Conservation (phyloP, 768 basidiomycete species). For the Lactarius trivialis region DNA sequence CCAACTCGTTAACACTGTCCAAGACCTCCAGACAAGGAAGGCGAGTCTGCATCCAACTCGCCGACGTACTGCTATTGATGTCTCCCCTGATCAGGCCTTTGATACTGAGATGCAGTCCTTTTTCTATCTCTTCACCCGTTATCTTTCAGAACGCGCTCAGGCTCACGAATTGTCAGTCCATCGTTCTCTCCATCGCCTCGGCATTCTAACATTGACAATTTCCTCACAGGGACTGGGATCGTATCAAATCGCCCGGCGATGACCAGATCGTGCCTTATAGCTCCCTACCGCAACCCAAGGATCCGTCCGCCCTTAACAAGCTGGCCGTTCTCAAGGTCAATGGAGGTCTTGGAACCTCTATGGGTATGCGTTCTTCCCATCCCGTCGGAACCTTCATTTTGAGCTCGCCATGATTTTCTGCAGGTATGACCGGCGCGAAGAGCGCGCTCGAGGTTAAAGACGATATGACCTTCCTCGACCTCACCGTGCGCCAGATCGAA, state of each 20-base stretch:
- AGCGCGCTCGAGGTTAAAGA: slow-evolving; percentile 71
- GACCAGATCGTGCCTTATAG: slow-evolving; percentile 61
- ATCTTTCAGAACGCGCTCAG: slow-evolving; percentile 83
- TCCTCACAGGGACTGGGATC: slow-evolving; percentile 31
- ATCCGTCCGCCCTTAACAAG: slow-evolving; percentile 51
- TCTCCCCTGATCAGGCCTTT: slow-evolving; percentile 52
- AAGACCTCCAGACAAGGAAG: slow-evolving; percentile 76
- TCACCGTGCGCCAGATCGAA: slow-evolving; percentile 59
- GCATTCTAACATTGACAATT: not conserved
- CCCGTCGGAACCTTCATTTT: not conserved
- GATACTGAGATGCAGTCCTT: slow-evolving; percentile 95
- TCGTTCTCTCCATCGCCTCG: not conserved
- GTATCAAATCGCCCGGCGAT: slow-evolving; percentile 54
- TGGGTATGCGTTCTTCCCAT: slow-evolving; percentile 34
- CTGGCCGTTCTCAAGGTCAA: slow-evolving; percentile 76
- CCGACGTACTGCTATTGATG: slow-evolving; percentile 1
- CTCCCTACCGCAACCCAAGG: slow-evolving; percentile 39
- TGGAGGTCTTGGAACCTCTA: slow-evolving; percentile 65
- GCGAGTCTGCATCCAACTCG: slow-evolving; percentile 34
- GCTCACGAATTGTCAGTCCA: slow-evolving; percentile 66
- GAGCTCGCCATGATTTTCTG: slow-evolving; percentile 2
- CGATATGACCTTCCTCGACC: slow-evolving; percentile 63
- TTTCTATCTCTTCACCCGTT: slow-evolving; percentile 93
- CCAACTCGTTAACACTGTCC: slow-evolving; percentile 81
- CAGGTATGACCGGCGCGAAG: slow-evolving; percentile 58